phyloP scores from a whole-genome alignment of 768 basidiomycete species.

The Pulveroboletus sp. region DNA sequence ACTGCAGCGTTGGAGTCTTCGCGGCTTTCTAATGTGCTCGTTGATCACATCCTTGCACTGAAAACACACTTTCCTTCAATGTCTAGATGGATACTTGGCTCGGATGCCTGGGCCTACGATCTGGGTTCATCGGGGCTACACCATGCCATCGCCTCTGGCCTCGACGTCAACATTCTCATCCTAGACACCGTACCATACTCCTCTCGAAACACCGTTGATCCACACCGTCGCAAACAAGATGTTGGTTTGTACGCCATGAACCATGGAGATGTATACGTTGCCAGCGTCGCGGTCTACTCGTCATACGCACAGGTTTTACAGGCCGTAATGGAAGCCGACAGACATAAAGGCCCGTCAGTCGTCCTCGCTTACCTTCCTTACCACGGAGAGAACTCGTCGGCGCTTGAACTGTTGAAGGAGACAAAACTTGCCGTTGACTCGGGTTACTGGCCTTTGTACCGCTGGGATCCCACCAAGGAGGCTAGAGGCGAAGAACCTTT shows the following conservation, averaged over 20 bases:
- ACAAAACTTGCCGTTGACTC: conserved; percentile 95
- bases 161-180: conserved; percentile 93
- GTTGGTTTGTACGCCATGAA: conserved; percentile 98
- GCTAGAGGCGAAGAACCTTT: conserved; percentile 77
- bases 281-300: conserved; percentile 92
- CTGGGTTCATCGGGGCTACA: conserved; percentile 94
- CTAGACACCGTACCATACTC: conserved; percentile 93
- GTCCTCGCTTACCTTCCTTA: conserved; percentile 95
- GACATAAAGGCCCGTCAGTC: conserved; percentile 85
- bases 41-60: conserved; percentile 56
- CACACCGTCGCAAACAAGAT: conserved; percentile 86
- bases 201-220: conserved; percentile 63
- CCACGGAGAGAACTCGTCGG: conserved; percentile 66
- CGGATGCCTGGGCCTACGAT: conserved; percentile 98
- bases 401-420: conserved; percentile 92
- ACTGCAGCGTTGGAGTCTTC: conserved; percentile 45
- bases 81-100: conserved; percentile 96
- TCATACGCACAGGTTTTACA: conserved; percentile 95
- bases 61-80: conserved; percentile 60
- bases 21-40: conserved; percentile 39
- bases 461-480: conserved; percentile 93
- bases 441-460: conserved; percentile 97
- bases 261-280: conserved; percentile 95
- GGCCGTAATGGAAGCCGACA: conserved; percentile 87
- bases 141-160: conserved; percentile 86